Conservation (phyloP, 805 yeast species). For the Ogataea dorogensis region DNA sequence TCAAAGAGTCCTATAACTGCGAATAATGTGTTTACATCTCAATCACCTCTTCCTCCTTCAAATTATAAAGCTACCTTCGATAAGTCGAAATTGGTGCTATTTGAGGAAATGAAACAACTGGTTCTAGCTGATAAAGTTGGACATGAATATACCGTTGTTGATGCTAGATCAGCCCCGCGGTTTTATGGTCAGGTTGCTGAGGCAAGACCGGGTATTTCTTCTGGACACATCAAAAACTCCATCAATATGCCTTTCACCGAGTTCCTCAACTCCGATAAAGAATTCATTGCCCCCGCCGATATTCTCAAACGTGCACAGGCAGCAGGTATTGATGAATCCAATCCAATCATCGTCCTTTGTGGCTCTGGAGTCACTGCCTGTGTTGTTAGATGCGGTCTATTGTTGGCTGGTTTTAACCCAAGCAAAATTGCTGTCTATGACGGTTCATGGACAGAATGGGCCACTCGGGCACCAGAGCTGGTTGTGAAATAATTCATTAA, state of each 20-base stretch:
- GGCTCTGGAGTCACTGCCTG: conserved; percentile 98
- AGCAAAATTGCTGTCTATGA: conserved; percentile 64
- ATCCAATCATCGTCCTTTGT: conserved; percentile 83
- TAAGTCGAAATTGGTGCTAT: conserved; percentile 55
- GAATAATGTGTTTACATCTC: background rate
- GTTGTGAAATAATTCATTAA: conserved; percentile 42
- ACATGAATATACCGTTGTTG: conserved; percentile 56
- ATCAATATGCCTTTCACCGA: conserved; percentile 71
- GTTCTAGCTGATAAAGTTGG: conserved; percentile 48
- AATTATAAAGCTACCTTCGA: conserved; percentile 39
- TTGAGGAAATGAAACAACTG: conserved; percentile 61
- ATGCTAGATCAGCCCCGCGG: conserved; percentile 77
- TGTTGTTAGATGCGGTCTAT: conserved; percentile 73
- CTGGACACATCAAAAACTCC: conserved; percentile 89
- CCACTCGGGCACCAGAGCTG: conserved; percentile 63
- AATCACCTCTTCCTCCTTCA: conserved; percentile 24
- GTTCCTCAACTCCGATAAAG: conserved; percentile 50
- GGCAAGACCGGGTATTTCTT: conserved; percentile 82
- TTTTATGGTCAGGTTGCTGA: conserved; percentile 82
- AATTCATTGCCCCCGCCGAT: conserved; percentile 47
- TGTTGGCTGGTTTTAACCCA: conserved; percentile 46
- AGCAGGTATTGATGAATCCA: conserved; percentile 39
- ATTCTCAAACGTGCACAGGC: conserved; percentile 47
- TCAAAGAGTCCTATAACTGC: conserved; percentile 31
- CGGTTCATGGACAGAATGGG: conserved; percentile 92